phyloP scores from a whole-genome alignment of 768 basidiomycete genomes.

The Melanogaster broomeanus region DNA sequence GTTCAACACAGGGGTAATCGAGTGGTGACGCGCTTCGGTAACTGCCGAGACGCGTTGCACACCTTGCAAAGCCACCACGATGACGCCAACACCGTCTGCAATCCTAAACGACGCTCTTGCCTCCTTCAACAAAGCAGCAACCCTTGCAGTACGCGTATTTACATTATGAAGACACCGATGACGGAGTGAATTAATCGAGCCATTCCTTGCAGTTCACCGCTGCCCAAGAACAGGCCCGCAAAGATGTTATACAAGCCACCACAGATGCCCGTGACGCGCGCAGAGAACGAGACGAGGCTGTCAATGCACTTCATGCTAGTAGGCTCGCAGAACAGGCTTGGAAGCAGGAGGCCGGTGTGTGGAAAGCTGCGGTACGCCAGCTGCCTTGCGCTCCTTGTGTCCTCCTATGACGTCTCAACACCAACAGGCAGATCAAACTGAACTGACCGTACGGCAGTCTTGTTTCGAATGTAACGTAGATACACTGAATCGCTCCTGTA shows the following conservation, averaged over 20 bases:
- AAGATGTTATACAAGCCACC: conserved; percentile 50
- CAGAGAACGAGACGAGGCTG: conserved; percentile 49
- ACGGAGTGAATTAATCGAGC: conserved; percentile 8
- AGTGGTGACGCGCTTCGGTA: conserved; percentile 13
- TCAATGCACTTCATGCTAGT: conserved; percentile 46
- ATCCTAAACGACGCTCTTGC: conserved; percentile 43
- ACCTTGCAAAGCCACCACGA: conserved; percentile 11
- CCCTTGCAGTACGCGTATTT: conserved; percentile 37
- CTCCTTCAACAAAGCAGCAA: conserved; percentile 41
- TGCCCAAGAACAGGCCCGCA: conserved; percentile 55
- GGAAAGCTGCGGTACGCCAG: conserved; percentile 51
- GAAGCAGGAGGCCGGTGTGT: conserved; percentile 43
- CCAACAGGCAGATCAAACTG: conserved; percentile 53
- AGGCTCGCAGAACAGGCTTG: conserved; percentile 49
- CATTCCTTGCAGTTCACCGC: conserved; percentile 45
- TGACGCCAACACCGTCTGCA: conserved; percentile 36
- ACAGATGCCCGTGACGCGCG: conserved; percentile 49
- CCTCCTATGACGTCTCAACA: conserved; percentile 6
- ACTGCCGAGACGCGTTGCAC: conserved; percentile 23
- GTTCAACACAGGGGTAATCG: background rate
- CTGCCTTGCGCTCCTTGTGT: conserved; percentile 8
- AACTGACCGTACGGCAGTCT: conserved; percentile 47
- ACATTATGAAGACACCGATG: background rate
- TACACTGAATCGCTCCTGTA: conserved; percentile 22
- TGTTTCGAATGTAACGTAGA: background rate